Evolutionary conservation across 2,329 filamentous ascomycete species (phyloP), one percentile per base, ranked within the genome.

Genomic region (Magnaporthiopsis incrustans): DNA sequence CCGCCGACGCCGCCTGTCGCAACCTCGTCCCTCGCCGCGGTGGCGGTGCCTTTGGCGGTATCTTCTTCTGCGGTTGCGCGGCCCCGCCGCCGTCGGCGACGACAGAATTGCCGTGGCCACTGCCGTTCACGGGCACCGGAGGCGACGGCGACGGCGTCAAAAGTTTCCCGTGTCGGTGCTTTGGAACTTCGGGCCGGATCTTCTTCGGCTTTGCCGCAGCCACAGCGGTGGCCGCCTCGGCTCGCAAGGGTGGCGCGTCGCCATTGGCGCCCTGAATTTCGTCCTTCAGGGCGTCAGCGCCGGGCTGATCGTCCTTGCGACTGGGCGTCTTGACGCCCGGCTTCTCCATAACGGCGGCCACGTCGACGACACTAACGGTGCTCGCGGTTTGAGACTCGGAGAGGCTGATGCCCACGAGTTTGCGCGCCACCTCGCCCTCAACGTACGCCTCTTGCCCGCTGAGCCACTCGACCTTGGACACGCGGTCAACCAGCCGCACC

Each of bases 321-420:
- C 90, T 92, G 7, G 91, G 91, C 25, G 91, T 92, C 70, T 92
- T 87, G 27, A 94, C 86, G 1, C 90, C 91, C 0, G 91, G 91
- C 73, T 90, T 92, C 76, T 94, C 91, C 73, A 83, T 91, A 59
- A 92, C 89, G 14, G 86, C 85, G 8, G 92, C 91, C 57, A 96
- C 86, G 69, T 95, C 89, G 44, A 86, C 81, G 60, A 95, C 89
- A 71, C 90, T 93, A 68, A 91, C 79, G 70, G 82, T 87, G 72
- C 91, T 96, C 60, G 84, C 85, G n/a, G 83, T 84, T 62, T 90
- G 85, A 2, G 78, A 77, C 1, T 84, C 81, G 1, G 86, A 84
- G 4, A 94, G 79, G 66, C 86, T 89, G 75, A 93, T 92, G 12
- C 89, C 90, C 3, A 92, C 75, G 33, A 89, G 75, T 68, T 86